Percentiles rank a stretch among this genome's conserved stretches.
These are phyloP conservation scores for Ophiostoma himal-ulmi DNA, from an alignment of 2,329 filamentous ascomycete genomes.

Conservation along the genomic window DNA sequence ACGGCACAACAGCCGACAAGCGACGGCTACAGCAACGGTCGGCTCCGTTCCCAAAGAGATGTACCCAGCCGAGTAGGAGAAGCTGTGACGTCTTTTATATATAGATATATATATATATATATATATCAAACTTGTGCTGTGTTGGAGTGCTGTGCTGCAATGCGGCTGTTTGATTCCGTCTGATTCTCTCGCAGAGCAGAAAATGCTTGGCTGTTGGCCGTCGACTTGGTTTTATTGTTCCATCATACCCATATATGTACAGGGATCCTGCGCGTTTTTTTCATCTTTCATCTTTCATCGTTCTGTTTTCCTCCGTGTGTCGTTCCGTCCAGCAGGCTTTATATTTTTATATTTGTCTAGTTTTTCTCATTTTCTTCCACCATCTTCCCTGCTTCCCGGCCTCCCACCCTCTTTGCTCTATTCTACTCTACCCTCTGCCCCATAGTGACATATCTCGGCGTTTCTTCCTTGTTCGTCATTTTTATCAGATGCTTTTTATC, in stretches of 20 bases:
- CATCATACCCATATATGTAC: conserved; percentile 6
- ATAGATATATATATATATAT: too few relatives aligned
- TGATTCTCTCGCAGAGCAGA: background rate
- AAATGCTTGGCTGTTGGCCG: background rate
- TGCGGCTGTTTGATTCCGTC: background rate
- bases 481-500: background rate
- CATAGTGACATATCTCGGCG: background rate
- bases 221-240: background rate
- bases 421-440: background rate
- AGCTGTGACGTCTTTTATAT: background rate
- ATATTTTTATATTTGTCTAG: background rate
- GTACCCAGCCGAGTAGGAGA: conserved; percentile 22
- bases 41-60: conserved; percentile 33
- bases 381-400: background rate
- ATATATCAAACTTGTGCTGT: background rate
- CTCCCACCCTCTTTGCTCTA: background rate
- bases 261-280: conserved; percentile 9
- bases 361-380: background rate
- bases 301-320: background rate
- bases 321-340: background rate
- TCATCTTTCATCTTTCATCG: background rate
- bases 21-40: background rate
- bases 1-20: conserved; percentile 21
- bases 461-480: background rate
- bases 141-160: background rate